Base-by-base conservation (phyloP, 202 grass and related monocot genomes). In the Zoysia matrella region DNA sequence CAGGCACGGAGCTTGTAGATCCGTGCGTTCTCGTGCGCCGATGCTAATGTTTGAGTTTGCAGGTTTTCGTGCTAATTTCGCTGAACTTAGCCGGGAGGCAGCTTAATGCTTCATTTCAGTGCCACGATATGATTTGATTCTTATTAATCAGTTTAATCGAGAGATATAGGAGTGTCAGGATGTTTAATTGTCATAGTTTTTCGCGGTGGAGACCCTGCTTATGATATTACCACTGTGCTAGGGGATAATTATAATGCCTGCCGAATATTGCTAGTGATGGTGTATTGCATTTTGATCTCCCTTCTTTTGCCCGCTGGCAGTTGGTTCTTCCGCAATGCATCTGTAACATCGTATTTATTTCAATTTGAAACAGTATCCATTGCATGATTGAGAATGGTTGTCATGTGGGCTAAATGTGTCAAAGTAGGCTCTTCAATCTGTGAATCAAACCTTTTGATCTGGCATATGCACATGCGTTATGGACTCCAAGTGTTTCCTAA, bases 1-100 rank as follows among this genome's bases (percentile, higher is more conserved):
- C 14, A 15, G 52, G 41, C 56, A 42, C 12, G 67, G 45, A 72
- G 73, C 11, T 57, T 46, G 41, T 78, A 82, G 79, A 87, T 78
- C 79, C 60, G 60, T 72, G 57, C 48, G 30, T 15, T 30, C 42
- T 11, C 7, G 51, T 55, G 6, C 41, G 16, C 46, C 48, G 11
- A 80, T 80, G 51, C 12, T 84, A 76, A 71, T 69, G 70, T 75
- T 80, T 76, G 64, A 7, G 9, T 18, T 47, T 51, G 45, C 8
- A 7, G 57, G 65, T 5, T 44, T 14, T 13, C 8, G 30, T 3
- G 14, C 47, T 49, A 16, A 50, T 71, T 61, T 42, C 30, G 45
- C 36, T 6, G 14, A 9, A 42, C 14, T 18, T 61, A 18, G 13
- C 48, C 10, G 8, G 67, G 54, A 51, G 14, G 12, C 30, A 22